Conservation (phyloP, 495 filamentous ascomycete species). For the Xylaria scruposa region DNA sequence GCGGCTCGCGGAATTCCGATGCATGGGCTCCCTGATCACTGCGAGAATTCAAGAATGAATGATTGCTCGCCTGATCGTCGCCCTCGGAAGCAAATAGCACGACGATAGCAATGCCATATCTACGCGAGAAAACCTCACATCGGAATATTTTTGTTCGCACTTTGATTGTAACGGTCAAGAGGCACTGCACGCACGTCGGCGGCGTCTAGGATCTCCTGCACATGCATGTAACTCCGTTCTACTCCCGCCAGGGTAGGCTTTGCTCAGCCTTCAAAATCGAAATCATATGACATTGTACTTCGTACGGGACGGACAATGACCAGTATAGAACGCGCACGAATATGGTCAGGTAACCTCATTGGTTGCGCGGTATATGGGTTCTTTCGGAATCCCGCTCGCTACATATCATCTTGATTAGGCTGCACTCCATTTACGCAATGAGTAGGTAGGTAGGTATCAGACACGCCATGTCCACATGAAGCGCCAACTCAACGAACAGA, state of each 20-base stretch:
- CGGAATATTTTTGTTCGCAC: neutral
- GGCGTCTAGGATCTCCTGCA: slow-evolving; percentile 20
- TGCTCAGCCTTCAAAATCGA: slow-evolving; percentile 10
- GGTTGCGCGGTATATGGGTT: neutral
- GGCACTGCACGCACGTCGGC: slow-evolving; percentile 22
- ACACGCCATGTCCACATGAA: slow-evolving; percentile 13
- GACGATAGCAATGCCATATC: neutral
- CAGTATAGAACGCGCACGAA: neutral
- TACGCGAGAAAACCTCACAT: neutral
- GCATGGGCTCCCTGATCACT: neutral
- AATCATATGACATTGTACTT: slow-evolving; percentile 11
- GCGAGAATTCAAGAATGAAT: neutral
- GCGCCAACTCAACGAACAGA: slow-evolving; percentile 16
- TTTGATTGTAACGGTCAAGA: neutral
- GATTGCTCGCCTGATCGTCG: slow-evolving; percentile 23
- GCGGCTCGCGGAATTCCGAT: neutral
- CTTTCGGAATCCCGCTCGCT: slow-evolving; percentile 3
- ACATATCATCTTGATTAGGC: neutral
- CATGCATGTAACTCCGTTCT: slow-evolving; percentile 12
- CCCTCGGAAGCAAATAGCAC: neutral
- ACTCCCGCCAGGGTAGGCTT: neutral
- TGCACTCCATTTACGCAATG: slow-evolving; percentile 5
- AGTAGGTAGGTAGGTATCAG: neutral
- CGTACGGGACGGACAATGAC: neutral
- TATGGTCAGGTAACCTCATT: neutral